Conservation (phyloP, 768 basidiomycete genomes). For the Hypholoma sublateritium region DNA sequence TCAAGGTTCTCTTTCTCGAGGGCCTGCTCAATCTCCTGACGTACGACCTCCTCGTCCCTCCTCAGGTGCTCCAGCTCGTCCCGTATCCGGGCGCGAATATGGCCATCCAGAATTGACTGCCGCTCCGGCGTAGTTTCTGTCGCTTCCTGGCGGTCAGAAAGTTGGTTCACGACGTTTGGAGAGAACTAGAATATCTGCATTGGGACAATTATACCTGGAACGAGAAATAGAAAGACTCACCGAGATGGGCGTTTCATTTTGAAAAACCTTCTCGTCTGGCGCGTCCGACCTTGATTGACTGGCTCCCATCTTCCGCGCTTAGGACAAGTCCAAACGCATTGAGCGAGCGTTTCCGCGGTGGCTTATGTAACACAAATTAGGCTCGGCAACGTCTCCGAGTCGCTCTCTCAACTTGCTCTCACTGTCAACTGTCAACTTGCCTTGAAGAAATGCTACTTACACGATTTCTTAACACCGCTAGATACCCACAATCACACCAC, state of each 20-base stretch:
- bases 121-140: slow-evolving; percentile 63
- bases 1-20: slow-evolving; percentile 89
- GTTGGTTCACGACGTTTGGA: slow-evolving; percentile 77
- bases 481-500: too few relatives aligned
- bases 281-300: slow-evolving; percentile 59
- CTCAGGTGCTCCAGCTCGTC: slow-evolving; percentile 66
- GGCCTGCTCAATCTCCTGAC: slow-evolving; percentile 70
- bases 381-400: too few relatives aligned
- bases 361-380: slow-evolving; percentile 1
- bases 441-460: too few relatives aligned
- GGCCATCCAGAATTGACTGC: slow-evolving; percentile 72
- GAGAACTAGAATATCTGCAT: slow-evolving; percentile 57
- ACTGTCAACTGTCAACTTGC: too few relatives aligned
- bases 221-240: slow-evolving; percentile 12
- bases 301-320: slow-evolving; percentile 53
- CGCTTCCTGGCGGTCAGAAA: slow-evolving; percentile 62
- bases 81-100: slow-evolving; percentile 71
- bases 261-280: slow-evolving; percentile 57
- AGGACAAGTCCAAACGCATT: background rate
- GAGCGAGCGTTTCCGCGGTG: background rate
- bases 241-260: slow-evolving; percentile 52
- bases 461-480: too few relatives aligned
- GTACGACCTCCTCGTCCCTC: slow-evolving; percentile 68
- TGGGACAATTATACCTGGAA: background rate
- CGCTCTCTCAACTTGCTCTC: too few relatives aligned